Conservation (phyloP, 1,284 basidiomycete genomes). For the Cryptococcus sp. region DNA sequence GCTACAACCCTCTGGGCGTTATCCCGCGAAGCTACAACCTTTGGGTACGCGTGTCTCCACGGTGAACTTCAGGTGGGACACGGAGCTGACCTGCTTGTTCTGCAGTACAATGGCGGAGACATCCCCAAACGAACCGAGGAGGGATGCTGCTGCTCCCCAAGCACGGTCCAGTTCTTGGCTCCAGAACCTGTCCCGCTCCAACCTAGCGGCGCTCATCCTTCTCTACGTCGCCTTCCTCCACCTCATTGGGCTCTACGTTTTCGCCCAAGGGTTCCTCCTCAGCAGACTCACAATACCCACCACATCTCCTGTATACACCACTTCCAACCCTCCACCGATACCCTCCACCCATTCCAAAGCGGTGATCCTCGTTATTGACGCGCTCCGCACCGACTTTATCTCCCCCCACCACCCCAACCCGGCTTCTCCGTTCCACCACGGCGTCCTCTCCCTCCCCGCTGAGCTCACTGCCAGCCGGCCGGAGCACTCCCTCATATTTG, state of each 20-base stretch:
- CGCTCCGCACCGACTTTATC: constrained; percentile 92
- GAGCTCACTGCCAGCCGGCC: constrained; percentile 65
- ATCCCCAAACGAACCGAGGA: neutral
- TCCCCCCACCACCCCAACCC: constrained; percentile 61
- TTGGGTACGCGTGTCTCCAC: too few relatives aligned
- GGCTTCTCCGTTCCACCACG: constrained; percentile 70
- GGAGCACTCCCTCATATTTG: constrained; percentile 74
- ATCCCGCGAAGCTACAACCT: too few relatives aligned
- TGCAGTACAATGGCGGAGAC: constrained; percentile 1
- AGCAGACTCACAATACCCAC: constrained; percentile 73
- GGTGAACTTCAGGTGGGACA: too few relatives aligned
- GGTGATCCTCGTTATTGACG: constrained; percentile 84
- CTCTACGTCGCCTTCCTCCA: constrained; percentile 59
- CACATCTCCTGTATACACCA: constrained; percentile 46
- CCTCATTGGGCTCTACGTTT: constrained; percentile 58
- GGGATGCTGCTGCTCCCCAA: constrained; percentile 5
- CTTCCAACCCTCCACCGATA: constrained; percentile 52
- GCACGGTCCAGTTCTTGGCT: constrained; percentile 26
- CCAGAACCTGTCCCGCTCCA: constrained; percentile 25
- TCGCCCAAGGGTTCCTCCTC: constrained; percentile 83
- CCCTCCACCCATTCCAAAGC: constrained; percentile 69
- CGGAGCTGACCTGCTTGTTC: neutral
- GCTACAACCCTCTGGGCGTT: too few relatives aligned
- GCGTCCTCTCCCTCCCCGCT: constrained; percentile 72
- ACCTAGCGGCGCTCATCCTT: constrained; percentile 54